Base-by-base conservation (phyloP, 2,329 filamentous ascomycete species). In the Hypoxylon sp. region DNA sequence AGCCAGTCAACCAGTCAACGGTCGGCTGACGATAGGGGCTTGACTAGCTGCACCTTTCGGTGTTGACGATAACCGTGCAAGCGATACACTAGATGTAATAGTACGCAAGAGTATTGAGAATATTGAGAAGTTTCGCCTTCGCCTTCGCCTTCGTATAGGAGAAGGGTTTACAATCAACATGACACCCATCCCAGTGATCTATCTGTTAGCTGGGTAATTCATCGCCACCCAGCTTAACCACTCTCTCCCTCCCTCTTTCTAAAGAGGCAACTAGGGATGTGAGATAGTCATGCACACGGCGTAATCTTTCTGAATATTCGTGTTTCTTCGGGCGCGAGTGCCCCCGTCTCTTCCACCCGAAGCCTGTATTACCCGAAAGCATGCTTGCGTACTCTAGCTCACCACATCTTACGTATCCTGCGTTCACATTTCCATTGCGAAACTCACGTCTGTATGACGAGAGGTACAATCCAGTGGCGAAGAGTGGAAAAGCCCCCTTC, bases 41-140 rank as follows among this genome's bases (percentile, higher is more conserved):
- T 19, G 9, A n/a, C 30, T 17, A 58, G 23, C 48, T 60, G 46
- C 57, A 51, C 46, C 57, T 51, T 48, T 60, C 48, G 38, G 17
- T 19, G 38, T 21, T 43, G 17, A 17, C 38, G 9, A 59, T 57
- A 65, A 59, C 61, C 53, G 58, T 59, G 28, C 46, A 49, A 60
- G 61, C 61, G 65, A 68, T 65, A 63, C 58, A 61, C 61, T 55
- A 41, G 36, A n/a, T 46, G 19, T 48, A 30, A 21, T 23, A 28
- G 55, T 38, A 58, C 32, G 53, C 28, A 43, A 53, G 41, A 19
- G 17, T 28, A 43, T 21, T 43, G 17, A 43, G 25, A 56, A 45
- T 28, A 43, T 21, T 43, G 17, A 43, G 25, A 56, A 45, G 21
- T 34, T 10, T 46, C 25, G 10, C 19, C 41, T 56, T 43, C 34